Evolutionary conservation across 2,329 filamentous ascomycete genomes (phyloP), one percentile per base, ranked within the genome.

Genomic region (Alternaria arborescens): DNA sequence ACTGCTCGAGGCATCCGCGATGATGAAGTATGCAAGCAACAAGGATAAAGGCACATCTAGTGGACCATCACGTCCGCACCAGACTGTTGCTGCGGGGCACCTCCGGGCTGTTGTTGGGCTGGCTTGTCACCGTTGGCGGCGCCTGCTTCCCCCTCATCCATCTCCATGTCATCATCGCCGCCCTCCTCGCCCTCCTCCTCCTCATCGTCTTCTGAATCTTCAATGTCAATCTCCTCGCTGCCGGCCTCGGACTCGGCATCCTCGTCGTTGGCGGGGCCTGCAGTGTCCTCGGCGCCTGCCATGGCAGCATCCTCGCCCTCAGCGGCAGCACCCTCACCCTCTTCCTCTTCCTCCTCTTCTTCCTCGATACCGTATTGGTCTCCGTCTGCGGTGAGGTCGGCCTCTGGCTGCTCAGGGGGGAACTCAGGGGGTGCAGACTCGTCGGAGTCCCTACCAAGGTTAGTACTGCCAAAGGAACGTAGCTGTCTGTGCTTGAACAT

Each of bases 391-490:
- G 91, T 86, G 44, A 90, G 86, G 75, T 99, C 96, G 54, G 94
- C 95, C 79, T 99, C 95, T 42, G 95, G 95, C 82, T 99, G 95
- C 79, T 99, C 95, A 63, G 95, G 96, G 30, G 95, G 95, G 79
- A 92, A 99, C 81, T 99, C 94, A 66, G 95, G 89, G 3, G 95
- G 95, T 30, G 95, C 95, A 77, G 93, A 95, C 68, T 94, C 94
- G 76, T 99, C 95, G n/a, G 92, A 95, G 77, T 99, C 95, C 94
- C 94, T 97, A 47, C 24, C n/a, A 34, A 8, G 46, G 57, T 76
- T 55, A 78, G 71, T 51, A 24, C 40, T 53, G 60, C 34, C 42
- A 40, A 38, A 20, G n/a, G 14, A 14, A n/a, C 8, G 14, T 32
- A 12, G 30, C 8, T n/a, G 5, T 43, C 24, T 41, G 18, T 38